A percentile compares a stretch with the other conserved stretches of the same genome.
These are phyloP conservation scores for Moniliophthora roreri DNA, from an alignment of 1,284 basidiomycete species.

Conservation along the genomic window DNA sequence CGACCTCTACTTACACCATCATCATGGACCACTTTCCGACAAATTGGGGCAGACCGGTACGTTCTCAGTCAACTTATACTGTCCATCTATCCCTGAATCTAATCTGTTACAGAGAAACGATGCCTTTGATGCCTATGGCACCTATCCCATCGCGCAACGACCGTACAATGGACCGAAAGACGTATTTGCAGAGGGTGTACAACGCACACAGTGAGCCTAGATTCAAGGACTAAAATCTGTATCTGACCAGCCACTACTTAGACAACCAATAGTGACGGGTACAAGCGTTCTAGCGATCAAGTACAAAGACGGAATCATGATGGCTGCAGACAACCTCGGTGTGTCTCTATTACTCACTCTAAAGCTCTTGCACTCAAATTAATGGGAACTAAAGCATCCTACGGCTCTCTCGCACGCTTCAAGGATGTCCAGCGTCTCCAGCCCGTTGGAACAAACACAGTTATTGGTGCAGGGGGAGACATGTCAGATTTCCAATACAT, in stretches of 20 bases:
- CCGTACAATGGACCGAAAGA: slow-evolving; percentile 51
- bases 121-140: slow-evolving; percentile 67
- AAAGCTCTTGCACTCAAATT: neutral
- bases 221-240: neutral
- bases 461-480: slow-evolving; percentile 93
- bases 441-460: slow-evolving; percentile 79
- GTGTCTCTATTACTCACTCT: slow-evolving; percentile 15
- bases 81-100: neutral
- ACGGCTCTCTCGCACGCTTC: slow-evolving; percentile 96
- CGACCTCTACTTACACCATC: slow-evolving; percentile 6
- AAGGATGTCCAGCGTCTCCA: slow-evolving; percentile 92
- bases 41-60: slow-evolving; percentile 77
- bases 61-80: slow-evolving; percentile 25
- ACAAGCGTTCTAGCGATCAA: slow-evolving; percentile 94
- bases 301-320: slow-evolving; percentile 97
- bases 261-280: slow-evolving; percentile 95
- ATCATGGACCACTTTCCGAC: slow-evolving; percentile 80
- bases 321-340: slow-evolving; percentile 99
- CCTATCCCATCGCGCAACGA: slow-evolving; percentile 69
- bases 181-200: slow-evolving; percentile 62
- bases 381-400: slow-evolving; percentile 67
- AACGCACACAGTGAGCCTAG: slow-evolving; percentile 72
- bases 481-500: slow-evolving; percentile 98
- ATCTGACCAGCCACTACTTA: slow-evolving; percentile 28
- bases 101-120: slow-evolving; percentile 59